Percentiles rank a stretch among this genome's conserved stretches.
phyloP scores from a whole-genome alignment of 768 basidiomycete genomes.

The Leccinum variicolor region DNA sequence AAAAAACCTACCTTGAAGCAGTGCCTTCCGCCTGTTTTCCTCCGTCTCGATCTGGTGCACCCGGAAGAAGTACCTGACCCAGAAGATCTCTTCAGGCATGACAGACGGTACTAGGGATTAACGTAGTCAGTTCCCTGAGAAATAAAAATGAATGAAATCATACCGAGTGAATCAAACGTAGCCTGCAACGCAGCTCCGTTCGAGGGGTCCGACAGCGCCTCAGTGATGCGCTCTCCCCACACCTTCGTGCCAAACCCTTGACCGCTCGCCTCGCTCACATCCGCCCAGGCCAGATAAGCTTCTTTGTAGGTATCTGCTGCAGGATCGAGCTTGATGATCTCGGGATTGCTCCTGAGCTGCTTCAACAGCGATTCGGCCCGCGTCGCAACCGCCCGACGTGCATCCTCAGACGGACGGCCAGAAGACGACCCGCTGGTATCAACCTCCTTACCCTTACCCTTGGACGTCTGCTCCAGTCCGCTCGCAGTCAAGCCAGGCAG shows the following conservation, averaged over 20 bases:
- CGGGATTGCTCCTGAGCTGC: conserved; percentile 70
- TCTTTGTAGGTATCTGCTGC: conserved; percentile 56
- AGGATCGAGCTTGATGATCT: conserved; percentile 75
- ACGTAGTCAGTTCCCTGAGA: conserved; percentile 1
- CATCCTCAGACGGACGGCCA: conserved; percentile 33
- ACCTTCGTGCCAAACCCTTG: conserved; percentile 41
- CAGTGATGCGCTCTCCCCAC: conserved; percentile 53
- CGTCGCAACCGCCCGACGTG: conserved; percentile 58
- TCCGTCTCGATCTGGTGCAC: conserved; percentile 77
- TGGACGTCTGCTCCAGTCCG: conserved; percentile 17
- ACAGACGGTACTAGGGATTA: conserved; percentile 58
- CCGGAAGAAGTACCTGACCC: conserved; percentile 90
- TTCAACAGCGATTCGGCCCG: conserved; percentile 76
- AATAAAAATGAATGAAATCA: conserved; percentile 16
- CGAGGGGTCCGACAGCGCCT: conserved; percentile 45
- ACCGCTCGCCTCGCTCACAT: conserved; percentile 53
- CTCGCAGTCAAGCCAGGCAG: conserved; percentile 41
- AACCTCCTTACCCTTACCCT: conserved; percentile 38
- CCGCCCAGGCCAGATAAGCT: conserved; percentile 59
- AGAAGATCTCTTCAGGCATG: conserved; percentile 66
- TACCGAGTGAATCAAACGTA: conserved; percentile 60
- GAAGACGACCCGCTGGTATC: conserved; percentile 22
- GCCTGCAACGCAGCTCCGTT: conserved; percentile 53
- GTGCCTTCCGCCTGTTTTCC: conserved; percentile 71
- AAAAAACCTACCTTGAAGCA: conserved; percentile 60